These are phyloP conservation scores for Tarenaya hassleriana DNA, from an alignment of 345 rosid species.

Conservation along the genomic window DNA sequence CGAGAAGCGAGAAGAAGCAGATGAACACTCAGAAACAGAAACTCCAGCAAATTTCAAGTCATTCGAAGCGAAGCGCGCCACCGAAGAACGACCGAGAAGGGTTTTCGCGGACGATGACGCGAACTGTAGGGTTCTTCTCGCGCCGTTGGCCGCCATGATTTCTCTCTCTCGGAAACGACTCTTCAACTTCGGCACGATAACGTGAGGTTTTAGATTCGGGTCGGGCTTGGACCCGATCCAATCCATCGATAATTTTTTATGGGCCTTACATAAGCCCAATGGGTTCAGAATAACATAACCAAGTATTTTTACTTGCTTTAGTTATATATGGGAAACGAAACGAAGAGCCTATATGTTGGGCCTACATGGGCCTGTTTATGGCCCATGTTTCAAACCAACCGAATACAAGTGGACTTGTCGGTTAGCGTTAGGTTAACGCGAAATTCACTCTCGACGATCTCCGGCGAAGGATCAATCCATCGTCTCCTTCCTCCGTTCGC, in stretches of 20 bases:
- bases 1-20: conserved; percentile 38
- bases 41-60: conserved; percentile 35
- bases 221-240: conserved; percentile 9
- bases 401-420: no score
- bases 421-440: no score
- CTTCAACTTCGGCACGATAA: neutral
- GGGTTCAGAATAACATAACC: no score
- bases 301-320: no score
- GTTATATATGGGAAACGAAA: no score
- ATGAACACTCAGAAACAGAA: conserved; percentile 31
- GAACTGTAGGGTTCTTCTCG: conserved; percentile 47
- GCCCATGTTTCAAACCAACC: no score
- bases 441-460: conserved; percentile 35
- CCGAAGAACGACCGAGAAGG: conserved; percentile 41
- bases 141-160: conserved; percentile 69
- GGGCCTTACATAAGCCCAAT: no score
- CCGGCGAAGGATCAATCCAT: conserved; percentile 26
- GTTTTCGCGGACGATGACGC: conserved; percentile 42
- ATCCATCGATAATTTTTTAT: no score
- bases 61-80: conserved; percentile 29
- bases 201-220: conserved; percentile 16
- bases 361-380: neutral
- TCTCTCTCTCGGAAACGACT: no score
- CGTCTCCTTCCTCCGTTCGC: conserved; percentile 34
- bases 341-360: no score